Evolutionary conservation across 2,329 filamentous ascomycete species (phyloP).

Genomic region (Truncatella angustata): DNA sequence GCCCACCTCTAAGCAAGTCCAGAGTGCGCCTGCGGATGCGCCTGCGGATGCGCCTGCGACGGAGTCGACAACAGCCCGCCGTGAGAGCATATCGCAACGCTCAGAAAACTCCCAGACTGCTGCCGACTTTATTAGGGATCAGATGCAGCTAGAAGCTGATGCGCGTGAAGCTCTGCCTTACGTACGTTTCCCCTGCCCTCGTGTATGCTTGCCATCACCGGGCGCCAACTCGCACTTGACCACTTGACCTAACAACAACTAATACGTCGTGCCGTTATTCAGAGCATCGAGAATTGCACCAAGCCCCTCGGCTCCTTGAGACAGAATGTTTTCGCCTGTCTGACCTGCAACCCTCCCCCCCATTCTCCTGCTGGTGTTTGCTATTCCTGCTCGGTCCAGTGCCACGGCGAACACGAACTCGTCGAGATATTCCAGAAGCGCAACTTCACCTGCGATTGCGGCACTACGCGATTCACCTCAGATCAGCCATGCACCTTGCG

Average conservation of each 20-base stretch:
- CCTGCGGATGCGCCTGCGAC: slow-evolving; percentile 14
- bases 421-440: slow-evolving; percentile 96
- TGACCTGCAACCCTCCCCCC: slow-evolving; percentile 88
- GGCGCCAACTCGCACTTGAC: neutral
- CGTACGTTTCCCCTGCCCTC: slow-evolving; percentile 47
- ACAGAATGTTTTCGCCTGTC: slow-evolving; percentile 86
- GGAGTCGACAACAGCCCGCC: slow-evolving; percentile 36
- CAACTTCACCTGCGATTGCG: slow-evolving; percentile 95
- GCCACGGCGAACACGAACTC: slow-evolving; percentile 90
- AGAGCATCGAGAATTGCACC: slow-evolving; percentile 95
- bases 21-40: slow-evolving; percentile 18
- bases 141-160: slow-evolving; percentile 89
- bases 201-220: neutral
- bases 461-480: slow-evolving; percentile 74
- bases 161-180: slow-evolving; percentile 94
- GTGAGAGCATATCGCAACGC: slow-evolving; percentile 58
- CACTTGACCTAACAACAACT: neutral
- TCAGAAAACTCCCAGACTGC: slow-evolving; percentile 67
- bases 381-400: slow-evolving; percentile 95
- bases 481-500: slow-evolving; percentile 73
- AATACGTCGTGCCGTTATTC: neutral
- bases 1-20: neutral
- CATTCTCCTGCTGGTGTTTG: slow-evolving; percentile 80
- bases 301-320: slow-evolving; percentile 83
- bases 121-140: slow-evolving; percentile 80